Evolutionary conservation across 345 rosid genomes (phyloP), one percentile per base, ranked within the genome.

Genomic region (Cardamine chenopodiifolia): DNA sequence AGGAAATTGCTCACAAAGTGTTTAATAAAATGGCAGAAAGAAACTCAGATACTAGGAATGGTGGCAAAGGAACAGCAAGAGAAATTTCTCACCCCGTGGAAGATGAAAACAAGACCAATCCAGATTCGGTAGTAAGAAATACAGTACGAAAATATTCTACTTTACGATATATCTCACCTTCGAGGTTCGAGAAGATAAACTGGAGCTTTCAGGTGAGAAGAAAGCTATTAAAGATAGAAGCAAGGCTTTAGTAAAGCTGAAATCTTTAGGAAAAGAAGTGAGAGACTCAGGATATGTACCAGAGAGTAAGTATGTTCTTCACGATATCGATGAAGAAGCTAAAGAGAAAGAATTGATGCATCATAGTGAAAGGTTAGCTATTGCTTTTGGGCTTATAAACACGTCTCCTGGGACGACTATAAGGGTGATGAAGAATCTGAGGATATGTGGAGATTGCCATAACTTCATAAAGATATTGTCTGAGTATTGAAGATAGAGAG

Each of bases 351-450:
- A 82, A 18, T 71, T 78, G 63, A 85, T 85, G 84, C 80, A 77
- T 81, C 93, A 88, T 35, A 82, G 88, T 50, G 93, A 88, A 79
- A 74, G 86, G 60, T 74, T 88, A 76, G 93, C 93, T 19, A 88
- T 88, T 39, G 82, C 90, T 15, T 88, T 86, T 53, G 90, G 83
- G 48, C 76, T 88, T 62, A 81, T 86, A 55, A 73, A 53, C 66
- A 81, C 86, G 15, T 4, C 84, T 64, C 82, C 85, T 0, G 79
- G 80, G 11, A 77, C 70, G 10, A 78, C 82, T 32, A 82, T 88
- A 56, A 86, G 86, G 42, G 88, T 88, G 50, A 85, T 86, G 83
- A 85, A 85, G 80, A 84, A 84, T 65, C 70, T 83, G 48, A 82
- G 86, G 55, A 75, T 85, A 17, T 86, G 90, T 47, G 88, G 90